phyloP scores from a whole-genome alignment of 1,139 yeast genomes.

The Candida sanyaensis region DNA sequence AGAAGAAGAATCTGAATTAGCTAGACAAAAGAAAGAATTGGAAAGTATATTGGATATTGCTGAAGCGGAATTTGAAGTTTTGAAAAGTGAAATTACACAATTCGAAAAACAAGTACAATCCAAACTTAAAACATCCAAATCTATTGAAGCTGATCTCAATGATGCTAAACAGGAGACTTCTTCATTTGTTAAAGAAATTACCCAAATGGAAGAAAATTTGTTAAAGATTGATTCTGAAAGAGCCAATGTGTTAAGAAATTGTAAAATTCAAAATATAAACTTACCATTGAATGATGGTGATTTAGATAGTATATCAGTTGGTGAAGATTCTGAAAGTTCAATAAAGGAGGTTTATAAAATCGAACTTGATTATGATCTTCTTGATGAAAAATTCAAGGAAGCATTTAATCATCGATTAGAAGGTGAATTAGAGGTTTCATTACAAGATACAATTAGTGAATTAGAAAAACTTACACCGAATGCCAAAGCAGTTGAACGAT shows the following conservation, averaged over 20 bases:
- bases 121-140: conserved; percentile 26
- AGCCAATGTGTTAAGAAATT: conserved; percentile 62
- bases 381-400: conserved; percentile 49
- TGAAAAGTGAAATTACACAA: conserved; percentile 36
- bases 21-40: conserved; percentile 30
- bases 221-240: conserved; percentile 61
- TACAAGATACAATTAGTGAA: conserved; percentile 38
- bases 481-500: conserved; percentile 75
- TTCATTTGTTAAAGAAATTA: conserved; percentile 31
- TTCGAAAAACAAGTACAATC: conserved; percentile 27
- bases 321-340: conserved; percentile 39
- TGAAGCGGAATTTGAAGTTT: conserved; percentile 53
- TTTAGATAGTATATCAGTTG: conserved; percentile 51
- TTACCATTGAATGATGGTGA: conserved; percentile 67
- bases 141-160: conserved; percentile 33
- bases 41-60: conserved; percentile 43
- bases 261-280: conserved; percentile 71
- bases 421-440: conserved; percentile 45
- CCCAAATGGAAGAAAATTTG: conserved; percentile 51
- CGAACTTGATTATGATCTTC: conserved; percentile 56
- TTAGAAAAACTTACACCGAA: conserved; percentile 75
- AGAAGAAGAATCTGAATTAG: conserved; percentile 28
- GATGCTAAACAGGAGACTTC: conserved; percentile 36
- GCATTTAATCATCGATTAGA: conserved; percentile 39
- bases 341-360: conserved; percentile 46